Evolutionary conservation across 2,329 filamentous ascomycete genomes (phyloP).

Genomic region (Aspergillus sp.): DNA sequence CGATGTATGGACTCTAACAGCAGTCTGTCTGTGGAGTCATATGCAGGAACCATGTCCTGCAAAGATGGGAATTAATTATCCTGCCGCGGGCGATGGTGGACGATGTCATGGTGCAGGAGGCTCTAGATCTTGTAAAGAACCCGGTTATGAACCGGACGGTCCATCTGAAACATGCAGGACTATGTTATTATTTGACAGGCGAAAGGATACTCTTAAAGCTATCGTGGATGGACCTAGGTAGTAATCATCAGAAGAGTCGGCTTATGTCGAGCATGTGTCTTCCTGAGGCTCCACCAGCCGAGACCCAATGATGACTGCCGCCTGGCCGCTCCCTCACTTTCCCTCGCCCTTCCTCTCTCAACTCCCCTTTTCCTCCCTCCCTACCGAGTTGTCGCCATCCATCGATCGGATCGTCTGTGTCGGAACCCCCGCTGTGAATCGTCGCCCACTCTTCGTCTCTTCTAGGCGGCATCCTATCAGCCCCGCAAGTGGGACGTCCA

Average conservation of each 20-base stretch:
- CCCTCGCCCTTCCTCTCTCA: neutral
- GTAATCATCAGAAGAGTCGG: neutral
- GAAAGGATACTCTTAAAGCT: too few species aligned
- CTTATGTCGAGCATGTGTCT: neutral
- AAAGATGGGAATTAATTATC: neutral
- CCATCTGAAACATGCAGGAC: neutral
- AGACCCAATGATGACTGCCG: neutral
- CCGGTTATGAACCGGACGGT: neutral
- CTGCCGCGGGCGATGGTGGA: neutral
- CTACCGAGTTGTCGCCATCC: neutral
- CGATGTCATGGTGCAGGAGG: conserved; percentile 11
- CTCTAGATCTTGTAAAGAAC: too few species aligned
- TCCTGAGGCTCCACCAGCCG: neutral
- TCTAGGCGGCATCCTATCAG: neutral
- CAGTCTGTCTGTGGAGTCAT: neutral
- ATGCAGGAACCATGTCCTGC: neutral
- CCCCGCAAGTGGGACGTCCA: neutral
- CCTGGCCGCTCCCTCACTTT: neutral
- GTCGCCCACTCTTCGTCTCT: neutral
- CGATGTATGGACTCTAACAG: neutral
- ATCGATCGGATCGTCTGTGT: neutral
- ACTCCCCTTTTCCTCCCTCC: neutral
- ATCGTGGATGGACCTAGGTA: too few species aligned
- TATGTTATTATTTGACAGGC: too few species aligned
- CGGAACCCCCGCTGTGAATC: neutral